These are phyloP conservation scores for Aspergillus taichungensis DNA, from an alignment of 495 filamentous ascomycete species.

Conservation along the genomic window DNA sequence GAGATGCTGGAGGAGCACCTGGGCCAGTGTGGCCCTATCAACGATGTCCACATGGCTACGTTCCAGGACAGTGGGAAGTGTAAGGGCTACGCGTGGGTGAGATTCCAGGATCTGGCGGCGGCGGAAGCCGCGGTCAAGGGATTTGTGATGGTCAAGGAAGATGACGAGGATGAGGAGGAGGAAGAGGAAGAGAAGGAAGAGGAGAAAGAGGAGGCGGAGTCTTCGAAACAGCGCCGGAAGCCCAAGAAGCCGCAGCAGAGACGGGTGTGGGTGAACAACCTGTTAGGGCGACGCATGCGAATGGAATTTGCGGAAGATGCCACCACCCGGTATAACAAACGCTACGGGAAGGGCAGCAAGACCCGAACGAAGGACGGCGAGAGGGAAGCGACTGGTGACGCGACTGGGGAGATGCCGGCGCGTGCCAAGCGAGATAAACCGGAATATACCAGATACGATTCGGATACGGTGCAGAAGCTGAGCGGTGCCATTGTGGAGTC, in stretches of 20 bases:
- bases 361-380: slow-evolving; percentile 19
- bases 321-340: slow-evolving; percentile 78
- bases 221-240: slow-evolving; percentile 25
- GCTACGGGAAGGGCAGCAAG: slow-evolving; percentile 66
- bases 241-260: slow-evolving; percentile 49
- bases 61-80: slow-evolving; percentile 97
- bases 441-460: slow-evolving; percentile 31
- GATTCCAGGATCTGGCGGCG: slow-evolving; percentile 69
- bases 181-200: slow-evolving; percentile 25
- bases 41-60: slow-evolving; percentile 75
- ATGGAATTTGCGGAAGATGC: slow-evolving; percentile 93
- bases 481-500: slow-evolving; percentile 71
- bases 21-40: slow-evolving; percentile 67
- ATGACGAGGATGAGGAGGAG: slow-evolving; percentile 49
- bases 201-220: slow-evolving; percentile 16
- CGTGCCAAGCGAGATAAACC: slow-evolving; percentile 21
- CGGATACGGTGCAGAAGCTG: slow-evolving; percentile 43
- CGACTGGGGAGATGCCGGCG: slow-evolving; percentile 12
- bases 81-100: slow-evolving; percentile 93
- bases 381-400: not conserved
- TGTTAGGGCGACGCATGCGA: slow-evolving; percentile 68
- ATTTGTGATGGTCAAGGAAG: slow-evolving; percentile 57
- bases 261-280: slow-evolving; percentile 75
- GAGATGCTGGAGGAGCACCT: slow-evolving; percentile 75
- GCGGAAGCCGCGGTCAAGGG: slow-evolving; percentile 76